These are phyloP conservation scores for Waltiozyma sp. DNA, from an alignment of 1,139 yeast genomes.

Conservation along the genomic window DNA sequence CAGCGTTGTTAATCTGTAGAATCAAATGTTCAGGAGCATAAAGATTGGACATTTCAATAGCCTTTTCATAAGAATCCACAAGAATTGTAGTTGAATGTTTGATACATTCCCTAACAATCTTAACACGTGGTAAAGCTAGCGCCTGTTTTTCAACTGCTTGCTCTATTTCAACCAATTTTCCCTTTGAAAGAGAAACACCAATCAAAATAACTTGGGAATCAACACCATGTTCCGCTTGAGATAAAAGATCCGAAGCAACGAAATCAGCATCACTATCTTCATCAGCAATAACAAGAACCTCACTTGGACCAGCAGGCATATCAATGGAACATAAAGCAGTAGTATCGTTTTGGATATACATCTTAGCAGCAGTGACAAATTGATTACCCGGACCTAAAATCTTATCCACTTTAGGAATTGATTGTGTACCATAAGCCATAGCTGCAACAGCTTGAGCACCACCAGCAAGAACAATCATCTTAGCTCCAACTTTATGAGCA, in stretches of 20 bases:
- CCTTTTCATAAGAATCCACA: conserved; percentile 61
- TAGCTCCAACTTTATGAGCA: conserved; percentile 91
- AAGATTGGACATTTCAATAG: conserved; percentile 71
- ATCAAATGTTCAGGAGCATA: conserved; percentile 98
- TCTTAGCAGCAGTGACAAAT: conserved; percentile 97
- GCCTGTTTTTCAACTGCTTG: conserved; percentile 82
- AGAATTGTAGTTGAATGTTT: conserved; percentile 77
- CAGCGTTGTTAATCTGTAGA: conserved; percentile 74
- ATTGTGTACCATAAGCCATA: conserved; percentile 94
- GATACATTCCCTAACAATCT: conserved; percentile 83
- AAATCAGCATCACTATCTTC: conserved; percentile 80
- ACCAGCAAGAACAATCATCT: conserved; percentile 85
- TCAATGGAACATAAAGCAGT: conserved; percentile 92
- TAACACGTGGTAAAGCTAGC: conserved; percentile 77
- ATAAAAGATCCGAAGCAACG: conserved; percentile 88
- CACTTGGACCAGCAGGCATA: conserved; percentile 99
- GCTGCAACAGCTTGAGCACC: conserved; percentile 99
- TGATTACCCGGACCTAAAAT: conserved; percentile 98
- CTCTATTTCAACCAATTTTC: conserved; percentile 58
- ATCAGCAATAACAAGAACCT: conserved; percentile 90
- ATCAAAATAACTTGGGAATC: conserved; percentile 93
- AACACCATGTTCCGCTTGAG: conserved; percentile 98
- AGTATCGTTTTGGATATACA: conserved; percentile 93
- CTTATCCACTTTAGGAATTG: conserved; percentile 89
- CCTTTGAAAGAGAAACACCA: conserved; percentile 59